Evolutionary conservation across 1,284 basidiomycete genomes (phyloP).

Genomic region (Boletus sp.): DNA sequence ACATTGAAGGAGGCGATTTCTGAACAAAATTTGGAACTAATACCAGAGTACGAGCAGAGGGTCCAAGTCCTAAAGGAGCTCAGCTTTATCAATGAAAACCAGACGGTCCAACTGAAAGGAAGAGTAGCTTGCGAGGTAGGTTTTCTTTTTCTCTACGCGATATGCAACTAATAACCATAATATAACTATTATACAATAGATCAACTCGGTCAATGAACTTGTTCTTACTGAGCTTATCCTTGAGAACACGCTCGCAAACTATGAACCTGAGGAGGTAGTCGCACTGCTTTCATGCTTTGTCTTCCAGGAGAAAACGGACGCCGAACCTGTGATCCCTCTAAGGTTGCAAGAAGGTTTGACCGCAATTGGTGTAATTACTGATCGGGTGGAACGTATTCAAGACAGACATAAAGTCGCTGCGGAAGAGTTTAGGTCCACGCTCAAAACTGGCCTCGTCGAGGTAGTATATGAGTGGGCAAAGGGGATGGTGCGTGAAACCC

Average conservation of each 20-base stretch:
- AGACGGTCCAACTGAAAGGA: slow-evolving; percentile 95
- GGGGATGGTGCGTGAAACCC: slow-evolving; percentile 76
- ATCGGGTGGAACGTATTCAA: slow-evolving; percentile 82
- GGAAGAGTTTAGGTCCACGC: slow-evolving; percentile 73
- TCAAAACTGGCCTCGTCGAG: slow-evolving; percentile 91
- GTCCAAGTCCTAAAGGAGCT: slow-evolving; percentile 91
- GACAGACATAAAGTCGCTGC: slow-evolving; percentile 77
- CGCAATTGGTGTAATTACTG: slow-evolving; percentile 81
- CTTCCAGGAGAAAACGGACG: slow-evolving; percentile 96
- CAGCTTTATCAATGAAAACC: slow-evolving; percentile 91
- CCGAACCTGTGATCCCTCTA: slow-evolving; percentile 78
- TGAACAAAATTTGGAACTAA: slow-evolving; percentile 95
- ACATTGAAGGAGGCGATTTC: slow-evolving; percentile 82
- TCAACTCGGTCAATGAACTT: slow-evolving; percentile 96
- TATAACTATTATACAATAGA: slow-evolving; percentile 85
- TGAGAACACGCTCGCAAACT: slow-evolving; percentile 90
- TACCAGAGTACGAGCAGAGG: slow-evolving; percentile 97
- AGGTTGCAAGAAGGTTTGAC: slow-evolving; percentile 82
- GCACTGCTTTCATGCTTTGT: slow-evolving; percentile 96
- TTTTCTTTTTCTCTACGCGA: slow-evolving; percentile 16
- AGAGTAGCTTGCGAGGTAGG: slow-evolving; percentile 95
- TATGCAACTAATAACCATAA: slow-evolving; percentile 41
- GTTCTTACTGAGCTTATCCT: slow-evolving; percentile 96
- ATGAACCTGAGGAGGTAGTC: slow-evolving; percentile 96
- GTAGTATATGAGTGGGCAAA: slow-evolving; percentile 99